Base-by-base conservation (phyloP, 2,329 filamentous ascomycete genomes). In the Aspergillaceae sp. region DNA sequence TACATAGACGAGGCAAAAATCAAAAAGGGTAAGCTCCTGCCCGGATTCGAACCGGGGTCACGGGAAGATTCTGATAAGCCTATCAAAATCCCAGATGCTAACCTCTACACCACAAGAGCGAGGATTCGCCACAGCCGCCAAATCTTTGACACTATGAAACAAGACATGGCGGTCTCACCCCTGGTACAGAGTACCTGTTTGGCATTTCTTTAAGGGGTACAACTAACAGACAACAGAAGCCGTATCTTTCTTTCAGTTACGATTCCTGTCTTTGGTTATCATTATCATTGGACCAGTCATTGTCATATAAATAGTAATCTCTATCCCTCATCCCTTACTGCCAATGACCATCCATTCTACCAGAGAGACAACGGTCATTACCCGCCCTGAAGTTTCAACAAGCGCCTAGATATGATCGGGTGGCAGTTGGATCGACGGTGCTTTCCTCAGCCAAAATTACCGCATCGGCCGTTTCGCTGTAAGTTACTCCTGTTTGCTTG, bases 391-490 rank as follows among this genome's bases (percentile, higher is more conserved):
- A 47, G 61, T 65, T 64, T 63, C 61, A 63, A 52, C 46, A 59
- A 51, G 58, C 63, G 62, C 63, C 52, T 19, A 64, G 62, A 65
- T 65, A 60, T 65, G 62, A 65, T 63, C 52, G 5, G 30, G 8
- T 32, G 30, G 5, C 2, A 32, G 6, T 5, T 5, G 6, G 36
- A 38, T 38, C 36, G 36, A 27, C 36, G 2, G n/a, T 38, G 8
- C 36, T 38, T 26, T 38, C 36, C 27, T 38, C 36, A 38, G 36
- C 11, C n/a, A 36, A n/a, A 7, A 7, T 36, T 36, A 36, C n/a
- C n/a, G n/a, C 26, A 36, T 19, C 19, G 19, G 19, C 19, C 19
- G 19, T 19, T 19, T 19, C 19, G 19, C 19, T 19, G 19, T 19
- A 19, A 19, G 1, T 19, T 19, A 19, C 19, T 19, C 19, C 19